These are phyloP conservation scores for Narthecium ossifragum DNA, from an alignment of 106 monocot species.

Conservation along the genomic window DNA sequence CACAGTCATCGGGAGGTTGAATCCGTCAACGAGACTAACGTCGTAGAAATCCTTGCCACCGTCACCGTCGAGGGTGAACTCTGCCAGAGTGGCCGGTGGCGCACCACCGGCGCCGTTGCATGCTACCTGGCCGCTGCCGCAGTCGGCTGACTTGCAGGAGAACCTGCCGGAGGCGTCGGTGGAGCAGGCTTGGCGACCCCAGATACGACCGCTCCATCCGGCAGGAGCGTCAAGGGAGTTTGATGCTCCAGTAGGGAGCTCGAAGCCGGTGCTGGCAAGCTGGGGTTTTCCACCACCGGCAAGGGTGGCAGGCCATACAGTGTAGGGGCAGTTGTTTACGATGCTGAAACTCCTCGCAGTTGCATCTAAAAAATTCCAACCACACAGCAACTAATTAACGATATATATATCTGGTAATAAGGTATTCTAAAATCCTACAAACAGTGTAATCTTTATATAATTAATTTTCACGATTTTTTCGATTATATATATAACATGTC, in stretches of 20 bases:
- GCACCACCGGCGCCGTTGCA: conserved; percentile 30
- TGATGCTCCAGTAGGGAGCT: conserved; percentile 8
- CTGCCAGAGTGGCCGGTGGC: conserved; percentile 26
- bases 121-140: conserved; percentile 10
- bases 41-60: conserved; percentile 40
- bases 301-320: conserved; percentile 43
- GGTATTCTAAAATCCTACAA: too few relatives aligned
- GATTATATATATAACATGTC: too few relatives aligned
- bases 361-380: too few relatives aligned
- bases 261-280: conserved; percentile 27
- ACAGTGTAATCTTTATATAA: too few relatives aligned
- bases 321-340: conserved; percentile 29
- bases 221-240: background rate
- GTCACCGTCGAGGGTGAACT: conserved; percentile 35
- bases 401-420: too few relatives aligned
- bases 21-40: conserved; percentile 44
- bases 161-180: conserved; percentile 21
- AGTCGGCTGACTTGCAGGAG: conserved; percentile 23
- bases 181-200: conserved; percentile 32
- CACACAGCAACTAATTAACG: too few relatives aligned
- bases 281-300: background rate
- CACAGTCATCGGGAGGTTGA: conserved; percentile 34
- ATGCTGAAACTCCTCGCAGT: too few relatives aligned
- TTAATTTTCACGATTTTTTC: too few relatives aligned
- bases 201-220: conserved; percentile 36